Base-by-base conservation (phyloP, 305 asterid species). In the Nicotiana rustica region DNA sequence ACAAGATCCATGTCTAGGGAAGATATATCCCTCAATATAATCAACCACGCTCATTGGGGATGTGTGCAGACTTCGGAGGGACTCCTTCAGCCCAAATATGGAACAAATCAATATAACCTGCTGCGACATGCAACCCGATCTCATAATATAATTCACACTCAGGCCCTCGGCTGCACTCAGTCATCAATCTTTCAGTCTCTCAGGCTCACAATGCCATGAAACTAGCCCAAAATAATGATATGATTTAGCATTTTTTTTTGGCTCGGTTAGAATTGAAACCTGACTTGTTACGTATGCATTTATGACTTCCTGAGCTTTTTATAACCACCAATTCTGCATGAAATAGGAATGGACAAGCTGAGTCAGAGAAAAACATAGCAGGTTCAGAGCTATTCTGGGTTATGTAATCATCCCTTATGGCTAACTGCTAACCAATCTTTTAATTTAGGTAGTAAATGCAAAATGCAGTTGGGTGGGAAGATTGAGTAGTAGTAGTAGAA, bases 371-470 rank as follows among this genome's bases (percentile, higher is more conserved):
- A 13, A 55, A 55, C 5, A 55, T 55, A 12, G 59, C 59, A 55
- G 59, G n/a, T 14, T 57, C 80, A 52, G 65, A 75, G 10, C 47
- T 52, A 29, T 52, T 52, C 25, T 75, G 49, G 80, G 14, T 25
- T 75, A 52, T 75, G 80, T 49, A 59, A 73, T 44, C 82, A 56
- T 76, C 67, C 12, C 79, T 84, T 83, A 81, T 80, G 25, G 61
- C 77, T 84, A 92, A 85, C 95, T 70, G 78, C 92, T 88, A 89
- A 88, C 91, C 79, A 79, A 84, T 60, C 59, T 85, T 83, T 33
- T 25, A 85, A 69, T 75, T 55, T 57, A 29, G 73, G 71, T 18
- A 86, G 88, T 89, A 87, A 92, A 90, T 92, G 91, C 88, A 62
- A 67, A 71, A 83, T 44, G 79, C 60, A 75, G 91, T 85, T 88